Conservation (phyloP, 2,329 filamentous ascomycete species). For the Monilinia fructicola region DNA sequence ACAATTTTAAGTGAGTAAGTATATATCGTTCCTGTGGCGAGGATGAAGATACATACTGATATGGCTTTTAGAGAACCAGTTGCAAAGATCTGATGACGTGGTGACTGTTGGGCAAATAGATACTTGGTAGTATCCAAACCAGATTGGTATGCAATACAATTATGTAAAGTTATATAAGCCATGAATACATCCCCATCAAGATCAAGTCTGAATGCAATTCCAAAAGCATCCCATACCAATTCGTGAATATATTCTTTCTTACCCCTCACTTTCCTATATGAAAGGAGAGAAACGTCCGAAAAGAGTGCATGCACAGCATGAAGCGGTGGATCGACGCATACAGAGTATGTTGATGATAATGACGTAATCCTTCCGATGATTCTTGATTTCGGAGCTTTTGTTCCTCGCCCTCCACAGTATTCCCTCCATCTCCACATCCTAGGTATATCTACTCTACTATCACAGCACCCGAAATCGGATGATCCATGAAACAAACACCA, state of each 20-base stretch:
- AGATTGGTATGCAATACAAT: not conserved
- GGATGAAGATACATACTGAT: not conserved
- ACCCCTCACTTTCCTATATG: not conserved
- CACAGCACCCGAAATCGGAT: too few species aligned
- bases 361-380: not conserved
- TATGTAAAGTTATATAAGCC: not conserved
- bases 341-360: not conserved
- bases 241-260: too few species aligned
- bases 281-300: not conserved
- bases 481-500: too few species aligned
- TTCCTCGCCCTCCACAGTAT: not conserved
- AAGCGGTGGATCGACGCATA: too few species aligned
- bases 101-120: not conserved
- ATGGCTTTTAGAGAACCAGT: not conserved
- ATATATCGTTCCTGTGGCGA: not conserved
- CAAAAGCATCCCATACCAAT: too few species aligned
- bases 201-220: too few species aligned
- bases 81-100: not conserved
- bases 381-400: not conserved
- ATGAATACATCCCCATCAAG: too few species aligned
- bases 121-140: not conserved
- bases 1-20: slow-evolving; percentile 46
- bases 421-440: too few species aligned
- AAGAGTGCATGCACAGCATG: not conserved
- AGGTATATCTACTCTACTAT: too few species aligned